Evolutionary conservation across 2,329 filamentous ascomycete species (phyloP).

Genomic region (Aureobasidium lini): DNA sequence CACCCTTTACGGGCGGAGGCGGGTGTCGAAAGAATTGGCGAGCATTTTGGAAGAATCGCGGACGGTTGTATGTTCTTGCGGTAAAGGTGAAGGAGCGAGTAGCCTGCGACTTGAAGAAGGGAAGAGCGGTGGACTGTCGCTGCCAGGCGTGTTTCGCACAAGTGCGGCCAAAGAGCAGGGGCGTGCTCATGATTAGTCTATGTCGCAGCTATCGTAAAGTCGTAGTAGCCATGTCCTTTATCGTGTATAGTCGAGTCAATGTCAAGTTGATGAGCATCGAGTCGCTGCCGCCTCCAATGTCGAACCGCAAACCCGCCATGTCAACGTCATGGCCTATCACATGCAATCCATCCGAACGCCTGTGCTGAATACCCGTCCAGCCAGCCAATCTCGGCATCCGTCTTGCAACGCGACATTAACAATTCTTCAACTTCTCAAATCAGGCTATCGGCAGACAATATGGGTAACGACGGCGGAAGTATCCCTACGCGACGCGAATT

Average conservation of each 20-base stretch:
- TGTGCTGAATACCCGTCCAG: neutral
- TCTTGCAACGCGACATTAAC: neutral
- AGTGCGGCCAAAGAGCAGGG: conserved; percentile 4
- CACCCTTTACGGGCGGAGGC: conserved; percentile 29
- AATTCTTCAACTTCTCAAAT: no score
- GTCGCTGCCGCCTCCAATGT: neutral
- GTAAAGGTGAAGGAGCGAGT: conserved; percentile 11
- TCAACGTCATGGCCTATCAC: conserved; percentile 11
- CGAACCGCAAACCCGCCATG: neutral
- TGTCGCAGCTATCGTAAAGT: neutral
- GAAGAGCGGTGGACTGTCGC: neutral
- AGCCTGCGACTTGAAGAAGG: neutral
- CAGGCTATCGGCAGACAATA: conserved; percentile 30
- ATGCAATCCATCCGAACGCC: neutral
- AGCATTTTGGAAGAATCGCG: conserved; percentile 6
- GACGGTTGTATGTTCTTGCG: conserved; percentile 2
- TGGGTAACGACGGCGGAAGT: conserved; percentile 96
- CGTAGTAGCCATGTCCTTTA: neutral
- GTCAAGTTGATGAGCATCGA: neutral
- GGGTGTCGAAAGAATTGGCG: conserved; percentile 17
- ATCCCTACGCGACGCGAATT: conserved; percentile 95
- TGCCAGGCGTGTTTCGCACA: conserved; percentile 9
- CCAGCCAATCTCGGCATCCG: no score
- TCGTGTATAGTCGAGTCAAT: neutral
- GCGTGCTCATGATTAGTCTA: neutral